Percentiles rank a stretch among this genome's conserved stretches.
phyloP scores from a whole-genome alignment of 179 eudicot species.

The Camellia oleifera region DNA sequence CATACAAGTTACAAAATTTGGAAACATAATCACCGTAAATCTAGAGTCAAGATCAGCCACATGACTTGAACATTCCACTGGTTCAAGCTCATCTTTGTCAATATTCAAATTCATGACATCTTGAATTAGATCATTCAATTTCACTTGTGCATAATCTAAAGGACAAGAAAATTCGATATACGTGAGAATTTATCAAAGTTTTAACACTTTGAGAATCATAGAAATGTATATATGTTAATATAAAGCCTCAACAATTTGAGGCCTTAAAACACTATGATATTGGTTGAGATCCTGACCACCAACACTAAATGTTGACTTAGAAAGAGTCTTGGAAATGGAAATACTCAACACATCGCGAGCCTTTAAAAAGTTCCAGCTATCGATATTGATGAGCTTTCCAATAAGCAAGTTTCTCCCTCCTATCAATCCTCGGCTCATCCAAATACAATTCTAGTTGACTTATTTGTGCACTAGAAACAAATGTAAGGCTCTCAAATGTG shows the following conservation, averaged over 20 bases:
- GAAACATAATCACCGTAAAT: background rate
- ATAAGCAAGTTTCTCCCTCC: background rate
- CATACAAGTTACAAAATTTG: background rate
- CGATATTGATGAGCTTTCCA: background rate
- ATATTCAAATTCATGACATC: background rate
- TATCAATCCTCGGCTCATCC: background rate
- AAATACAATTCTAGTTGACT: background rate
- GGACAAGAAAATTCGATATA: too few relatives aligned
- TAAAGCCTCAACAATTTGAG: background rate
- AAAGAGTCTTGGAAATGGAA: background rate
- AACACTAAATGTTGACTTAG: background rate
- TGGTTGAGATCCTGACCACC: background rate
- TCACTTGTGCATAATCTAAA: background rate
- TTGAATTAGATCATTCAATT: background rate
- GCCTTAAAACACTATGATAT: background rate
- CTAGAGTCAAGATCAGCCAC: background rate
- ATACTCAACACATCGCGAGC: background rate
- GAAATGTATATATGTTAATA: background rate
- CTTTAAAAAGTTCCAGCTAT: background rate
- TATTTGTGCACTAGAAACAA: background rate
- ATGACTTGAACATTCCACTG: background rate
- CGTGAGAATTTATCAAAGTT: too few relatives aligned
- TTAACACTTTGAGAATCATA: too few relatives aligned
- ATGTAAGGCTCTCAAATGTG: background rate
- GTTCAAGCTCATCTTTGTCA: background rate